These are phyloP conservation scores for Trametes polyzona DNA, from an alignment of 1,284 basidiomycete genomes.

Conservation along the genomic window DNA sequence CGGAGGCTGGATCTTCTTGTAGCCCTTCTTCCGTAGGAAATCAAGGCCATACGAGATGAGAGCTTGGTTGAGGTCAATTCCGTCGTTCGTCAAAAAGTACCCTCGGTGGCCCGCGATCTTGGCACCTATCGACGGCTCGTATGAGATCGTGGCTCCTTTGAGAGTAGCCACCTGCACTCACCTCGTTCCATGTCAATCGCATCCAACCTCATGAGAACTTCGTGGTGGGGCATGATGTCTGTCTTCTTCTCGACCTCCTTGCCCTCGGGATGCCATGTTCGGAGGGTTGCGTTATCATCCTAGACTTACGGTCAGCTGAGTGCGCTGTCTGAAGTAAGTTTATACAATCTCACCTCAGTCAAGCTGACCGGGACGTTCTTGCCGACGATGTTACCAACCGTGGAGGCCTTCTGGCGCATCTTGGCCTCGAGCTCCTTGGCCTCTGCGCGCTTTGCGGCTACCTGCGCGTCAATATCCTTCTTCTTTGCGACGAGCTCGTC, in stretches of 20 bases:
- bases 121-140: slow-evolving; percentile 53
- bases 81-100: slow-evolving; percentile 95
- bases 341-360: slow-evolving; percentile 71
- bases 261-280: slow-evolving; percentile 88
- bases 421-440: slow-evolving; percentile 77
- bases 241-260: slow-evolving; percentile 66
- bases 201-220: slow-evolving; percentile 92
- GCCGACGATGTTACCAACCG: slow-evolving; percentile 93
- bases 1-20: slow-evolving; percentile 96
- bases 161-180: slow-evolving; percentile 34
- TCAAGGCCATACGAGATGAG: slow-evolving; percentile 95
- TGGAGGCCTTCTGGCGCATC: slow-evolving; percentile 82
- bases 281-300: slow-evolving; percentile 89
- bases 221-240: slow-evolving; percentile 93
- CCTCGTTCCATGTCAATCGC: slow-evolving; percentile 97
- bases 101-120: slow-evolving; percentile 97
- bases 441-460: slow-evolving; percentile 77
- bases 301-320: slow-evolving; percentile 34
- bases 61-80: slow-evolving; percentile 97
- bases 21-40: slow-evolving; percentile 82
- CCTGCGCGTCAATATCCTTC: slow-evolving; percentile 78
- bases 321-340: no score
- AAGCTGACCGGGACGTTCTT: slow-evolving; percentile 84
- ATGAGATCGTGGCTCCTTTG: neutral
- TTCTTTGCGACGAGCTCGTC: slow-evolving; percentile 86